A percentile compares a stretch with the other conserved stretches of the same genome.
Evolutionary conservation across 176 grass and related monocot species (phyloP).

Genomic region (Otatea glauca): DNA sequence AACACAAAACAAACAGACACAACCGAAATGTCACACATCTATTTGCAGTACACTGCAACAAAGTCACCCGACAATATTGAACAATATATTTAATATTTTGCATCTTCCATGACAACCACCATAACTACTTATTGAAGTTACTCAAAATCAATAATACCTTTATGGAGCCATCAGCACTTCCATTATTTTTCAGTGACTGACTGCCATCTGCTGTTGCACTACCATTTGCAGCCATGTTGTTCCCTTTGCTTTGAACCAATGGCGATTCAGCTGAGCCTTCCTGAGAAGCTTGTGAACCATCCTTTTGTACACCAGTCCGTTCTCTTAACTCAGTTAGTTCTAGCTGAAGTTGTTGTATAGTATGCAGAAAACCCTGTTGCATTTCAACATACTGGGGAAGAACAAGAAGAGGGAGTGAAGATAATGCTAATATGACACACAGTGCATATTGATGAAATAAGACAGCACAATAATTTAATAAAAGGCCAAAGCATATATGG

Average conservation of each 20-base stretch:
- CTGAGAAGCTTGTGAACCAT: slow-evolving; percentile 59
- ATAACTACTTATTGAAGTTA: slow-evolving; percentile 24
- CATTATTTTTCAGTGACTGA: slow-evolving; percentile 51
- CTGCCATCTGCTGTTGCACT: slow-evolving; percentile 51
- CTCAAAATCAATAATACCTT: slow-evolving; percentile 61
- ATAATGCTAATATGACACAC: background rate
- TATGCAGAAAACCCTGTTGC: slow-evolving; percentile 78
- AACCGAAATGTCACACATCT: background rate
- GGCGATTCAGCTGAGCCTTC: slow-evolving; percentile 69
- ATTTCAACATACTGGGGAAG: slow-evolving; percentile 78
- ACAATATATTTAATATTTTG: slow-evolving; percentile 13
- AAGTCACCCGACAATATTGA: background rate
- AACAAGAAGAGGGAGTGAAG: slow-evolving; percentile 38
- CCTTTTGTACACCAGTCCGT: slow-evolving; percentile 63
- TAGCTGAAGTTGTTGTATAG: slow-evolving; percentile 87
- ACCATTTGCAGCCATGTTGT: slow-evolving; percentile 66
- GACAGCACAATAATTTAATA: slow-evolving; percentile 9
- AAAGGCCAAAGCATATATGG: background rate
- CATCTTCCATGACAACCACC: background rate
- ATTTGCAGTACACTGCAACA: background rate
- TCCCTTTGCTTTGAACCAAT: slow-evolving; percentile 67
- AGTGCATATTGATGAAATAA: slow-evolving; percentile 20
- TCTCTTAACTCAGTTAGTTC: slow-evolving; percentile 76
- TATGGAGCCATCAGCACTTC: slow-evolving; percentile 58
- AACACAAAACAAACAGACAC: background rate